A percentile compares a stretch with the other conserved stretches of the same genome.
phyloP scores from a whole-genome alignment of 768 basidiomycete genomes.

The Cystoderma amianthinum region DNA sequence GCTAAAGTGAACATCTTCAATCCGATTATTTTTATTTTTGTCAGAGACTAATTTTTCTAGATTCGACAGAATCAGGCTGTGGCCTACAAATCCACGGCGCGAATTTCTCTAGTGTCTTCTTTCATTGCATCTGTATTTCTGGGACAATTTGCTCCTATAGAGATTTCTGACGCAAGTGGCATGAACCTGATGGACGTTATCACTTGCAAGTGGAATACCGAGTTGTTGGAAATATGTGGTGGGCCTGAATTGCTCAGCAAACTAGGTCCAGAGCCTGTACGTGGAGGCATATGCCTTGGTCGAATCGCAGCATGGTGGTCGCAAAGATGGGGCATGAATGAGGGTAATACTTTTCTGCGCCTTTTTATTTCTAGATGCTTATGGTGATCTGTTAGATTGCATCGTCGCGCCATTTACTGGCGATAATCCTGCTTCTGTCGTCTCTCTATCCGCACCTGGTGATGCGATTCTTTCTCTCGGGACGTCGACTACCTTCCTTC shows the following conservation, averaged over 20 bases:
- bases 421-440: slow-evolving; percentile 83
- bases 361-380: slow-evolving; percentile 1
- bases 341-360: slow-evolving; percentile 29
- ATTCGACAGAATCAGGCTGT: slow-evolving; percentile 47
- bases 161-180: slow-evolving; percentile 84
- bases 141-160: slow-evolving; percentile 71
- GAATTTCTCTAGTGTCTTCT: slow-evolving; percentile 77
- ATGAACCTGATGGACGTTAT: slow-evolving; percentile 85
- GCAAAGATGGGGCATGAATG: slow-evolving; percentile 65
- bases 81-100: slow-evolving; percentile 50
- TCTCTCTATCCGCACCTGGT: slow-evolving; percentile 65
- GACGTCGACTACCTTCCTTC: slow-evolving; percentile 81
- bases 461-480: slow-evolving; percentile 85
- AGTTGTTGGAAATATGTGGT: slow-evolving; percentile 60
- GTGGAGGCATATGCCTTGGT: slow-evolving; percentile 63
- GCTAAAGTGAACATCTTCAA: slow-evolving; percentile 41
- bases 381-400: slow-evolving; percentile 41
- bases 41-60: slow-evolving; percentile 23
- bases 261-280: slow-evolving; percentile 71
- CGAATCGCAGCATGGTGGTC: slow-evolving; percentile 66
- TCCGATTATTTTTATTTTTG: neutral
- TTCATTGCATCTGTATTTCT: slow-evolving; percentile 82
- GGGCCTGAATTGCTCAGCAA: slow-evolving; percentile 61
- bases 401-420: slow-evolving; percentile 81
- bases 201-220: slow-evolving; percentile 67